A percentile compares a stretch with the other conserved stretches of the same genome.
Evolutionary conservation across 768 basidiomycete species (phyloP).

Genomic region (Termitomyces sp.): DNA sequence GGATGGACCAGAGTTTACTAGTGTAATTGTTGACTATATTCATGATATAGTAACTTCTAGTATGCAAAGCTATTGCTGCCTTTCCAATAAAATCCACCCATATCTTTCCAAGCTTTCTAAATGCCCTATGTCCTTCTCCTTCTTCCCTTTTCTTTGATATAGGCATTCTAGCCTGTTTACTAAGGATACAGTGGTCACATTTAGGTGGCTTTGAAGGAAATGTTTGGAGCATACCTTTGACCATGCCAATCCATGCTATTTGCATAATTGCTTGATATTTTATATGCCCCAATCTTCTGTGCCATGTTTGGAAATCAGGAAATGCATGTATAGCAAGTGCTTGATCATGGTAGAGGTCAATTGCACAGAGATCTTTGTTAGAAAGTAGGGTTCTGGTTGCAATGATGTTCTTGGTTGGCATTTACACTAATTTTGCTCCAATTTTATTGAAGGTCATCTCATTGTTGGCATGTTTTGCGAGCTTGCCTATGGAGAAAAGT

Average conservation of each 20-base stretch:
- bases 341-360: background rate
- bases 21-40: background rate
- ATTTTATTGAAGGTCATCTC: background rate
- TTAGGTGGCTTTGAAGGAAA: too few species aligned
- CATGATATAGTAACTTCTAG: background rate
- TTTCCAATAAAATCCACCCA: background rate
- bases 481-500: background rate
- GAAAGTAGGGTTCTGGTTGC: background rate
- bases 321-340: background rate
- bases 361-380: background rate
- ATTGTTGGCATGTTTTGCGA: background rate
- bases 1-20: background rate
- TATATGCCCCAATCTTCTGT: background rate
- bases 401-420: background rate
- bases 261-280: background rate
- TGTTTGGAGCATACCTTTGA: too few species aligned
- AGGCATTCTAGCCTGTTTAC: background rate
- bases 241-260: background rate
- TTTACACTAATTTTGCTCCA: background rate
- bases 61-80: background rate
- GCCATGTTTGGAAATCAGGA: background rate
- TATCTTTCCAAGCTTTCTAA: too few species aligned
- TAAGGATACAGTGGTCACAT: too few species aligned
- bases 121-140: background rate
- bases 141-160: background rate